These are phyloP conservation scores for Rhizopus arrhizus DNA, from an alignment of 371 early-diverging fungal genomes.

Conservation along the genomic window DNA sequence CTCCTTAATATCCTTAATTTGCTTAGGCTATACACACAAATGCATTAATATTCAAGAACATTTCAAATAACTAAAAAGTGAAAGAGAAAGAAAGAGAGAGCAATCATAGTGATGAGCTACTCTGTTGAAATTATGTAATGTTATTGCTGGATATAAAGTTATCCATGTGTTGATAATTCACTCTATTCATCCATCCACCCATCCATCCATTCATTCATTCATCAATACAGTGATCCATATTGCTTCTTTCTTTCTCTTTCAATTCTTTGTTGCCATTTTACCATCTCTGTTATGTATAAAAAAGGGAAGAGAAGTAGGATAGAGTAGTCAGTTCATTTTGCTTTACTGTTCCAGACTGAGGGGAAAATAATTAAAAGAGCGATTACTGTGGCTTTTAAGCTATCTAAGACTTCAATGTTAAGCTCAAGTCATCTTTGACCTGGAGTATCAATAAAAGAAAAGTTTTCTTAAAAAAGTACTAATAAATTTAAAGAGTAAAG, in stretches of 20 bases:
- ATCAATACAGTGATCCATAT: background rate
- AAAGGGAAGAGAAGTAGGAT: background rate
- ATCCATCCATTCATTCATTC: slow-evolving; percentile 14
- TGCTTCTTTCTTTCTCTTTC: slow-evolving; percentile 1
- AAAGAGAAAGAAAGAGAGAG: background rate
- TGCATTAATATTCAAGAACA: background rate
- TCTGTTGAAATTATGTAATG: no score
- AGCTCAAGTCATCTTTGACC: no score
- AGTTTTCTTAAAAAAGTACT: no score
- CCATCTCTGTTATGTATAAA: slow-evolving; percentile 26
- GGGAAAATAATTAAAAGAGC: no score
- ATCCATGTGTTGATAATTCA: no score
- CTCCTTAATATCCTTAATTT: slow-evolving; percentile 96
- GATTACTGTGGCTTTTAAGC: no score
- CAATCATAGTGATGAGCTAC: no score
- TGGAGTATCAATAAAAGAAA: no score
- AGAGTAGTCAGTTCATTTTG: background rate
- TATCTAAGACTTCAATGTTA: no score
- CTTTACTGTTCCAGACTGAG: background rate
- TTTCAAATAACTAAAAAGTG: background rate
- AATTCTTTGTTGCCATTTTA: slow-evolving; percentile 3
- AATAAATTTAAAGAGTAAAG: no score
- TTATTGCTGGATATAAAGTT: no score
- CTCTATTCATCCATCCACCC: slow-evolving; percentile 6
- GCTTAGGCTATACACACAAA: slow-evolving; percentile 81